Conservation (phyloP, 805 yeast genomes). For the Schwanniomyces vanrijiae region DNA sequence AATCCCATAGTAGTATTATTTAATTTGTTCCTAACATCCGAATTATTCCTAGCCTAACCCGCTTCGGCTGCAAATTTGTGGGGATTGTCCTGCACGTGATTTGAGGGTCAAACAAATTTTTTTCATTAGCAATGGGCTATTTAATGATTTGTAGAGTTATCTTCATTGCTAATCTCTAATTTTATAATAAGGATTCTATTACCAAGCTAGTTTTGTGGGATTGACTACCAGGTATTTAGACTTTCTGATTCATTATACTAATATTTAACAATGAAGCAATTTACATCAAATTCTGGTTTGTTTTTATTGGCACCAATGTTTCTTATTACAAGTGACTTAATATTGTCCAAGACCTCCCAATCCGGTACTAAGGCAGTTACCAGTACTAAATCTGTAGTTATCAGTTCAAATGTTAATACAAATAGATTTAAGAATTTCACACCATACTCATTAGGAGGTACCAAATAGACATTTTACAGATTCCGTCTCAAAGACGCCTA, state of each 20-base stretch:
- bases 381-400: neutral
- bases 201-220: neutral
- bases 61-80: neutral
- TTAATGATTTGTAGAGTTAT: neutral
- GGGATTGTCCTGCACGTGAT: neutral
- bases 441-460: neutral
- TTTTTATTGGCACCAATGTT: constrained; percentile 30
- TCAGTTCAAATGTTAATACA: neutral
- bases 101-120: neutral
- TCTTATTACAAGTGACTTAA: constrained; percentile 28
- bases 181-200: neutral
- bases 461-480: neutral
- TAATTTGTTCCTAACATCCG: neutral
- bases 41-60: no score
- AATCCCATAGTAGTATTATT: neutral
- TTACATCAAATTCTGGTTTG: constrained; percentile 20
- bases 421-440: constrained; percentile 1
- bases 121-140: neutral
- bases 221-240: neutral
- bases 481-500: neutral
- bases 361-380: constrained; percentile 12
- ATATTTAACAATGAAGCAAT: constrained; percentile 15
- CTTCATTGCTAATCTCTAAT: neutral
- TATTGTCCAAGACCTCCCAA: constrained; percentile 20
- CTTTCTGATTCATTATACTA: neutral